Evolutionary conservation across 169 alveolate genomes (phyloP).

Genomic region (Plasmodium chabaudi): DNA sequence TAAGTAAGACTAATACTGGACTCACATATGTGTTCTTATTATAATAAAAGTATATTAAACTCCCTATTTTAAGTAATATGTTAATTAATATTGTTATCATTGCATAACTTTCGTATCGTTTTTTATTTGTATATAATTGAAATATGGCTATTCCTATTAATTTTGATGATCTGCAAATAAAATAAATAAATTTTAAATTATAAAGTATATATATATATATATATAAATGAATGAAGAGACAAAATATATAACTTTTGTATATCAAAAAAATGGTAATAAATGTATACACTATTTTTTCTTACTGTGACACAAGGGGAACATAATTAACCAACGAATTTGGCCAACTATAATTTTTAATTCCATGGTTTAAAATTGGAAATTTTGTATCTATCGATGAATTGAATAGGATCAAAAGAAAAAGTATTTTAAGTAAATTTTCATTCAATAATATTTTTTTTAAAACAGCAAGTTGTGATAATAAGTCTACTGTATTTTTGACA

Average conservation of each 20-base stretch:
- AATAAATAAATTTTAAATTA: too few relatives aligned
- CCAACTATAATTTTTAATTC: slow-evolving; percentile 70
- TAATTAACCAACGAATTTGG: slow-evolving; percentile 55
- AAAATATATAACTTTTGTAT: too few relatives aligned
- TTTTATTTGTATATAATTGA: slow-evolving; percentile 52
- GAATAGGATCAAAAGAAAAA: slow-evolving; percentile 48
- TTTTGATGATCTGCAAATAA: slow-evolving; percentile 36
- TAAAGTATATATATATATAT: too few relatives aligned
- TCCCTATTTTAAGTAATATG: slow-evolving; percentile 28
- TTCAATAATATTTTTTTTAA: slow-evolving; percentile 42
- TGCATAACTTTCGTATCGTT: slow-evolving; percentile 37
- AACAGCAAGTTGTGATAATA: slow-evolving; percentile 37
- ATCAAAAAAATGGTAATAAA: not conserved
- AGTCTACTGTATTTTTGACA: slow-evolving; percentile 37
- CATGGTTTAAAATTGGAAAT: slow-evolving; percentile 40
- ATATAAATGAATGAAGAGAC: too few relatives aligned
- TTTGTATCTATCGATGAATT: slow-evolving; percentile 63
- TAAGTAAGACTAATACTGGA: slow-evolving; percentile 49
- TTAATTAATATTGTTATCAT: slow-evolving; percentile 43
- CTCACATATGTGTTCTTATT: slow-evolving; percentile 57
- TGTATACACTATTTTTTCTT: slow-evolving; percentile 3
- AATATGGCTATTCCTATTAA: slow-evolving; percentile 59
- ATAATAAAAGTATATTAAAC: slow-evolving; percentile 46
- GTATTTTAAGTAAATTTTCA: slow-evolving; percentile 52
- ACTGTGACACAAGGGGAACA: slow-evolving; percentile 67